A percentile compares a stretch with the other conserved stretches of the same genome.
Conservation (phyloP, 164 flowering plant genomes). For the Vitis amurensis region DNA sequence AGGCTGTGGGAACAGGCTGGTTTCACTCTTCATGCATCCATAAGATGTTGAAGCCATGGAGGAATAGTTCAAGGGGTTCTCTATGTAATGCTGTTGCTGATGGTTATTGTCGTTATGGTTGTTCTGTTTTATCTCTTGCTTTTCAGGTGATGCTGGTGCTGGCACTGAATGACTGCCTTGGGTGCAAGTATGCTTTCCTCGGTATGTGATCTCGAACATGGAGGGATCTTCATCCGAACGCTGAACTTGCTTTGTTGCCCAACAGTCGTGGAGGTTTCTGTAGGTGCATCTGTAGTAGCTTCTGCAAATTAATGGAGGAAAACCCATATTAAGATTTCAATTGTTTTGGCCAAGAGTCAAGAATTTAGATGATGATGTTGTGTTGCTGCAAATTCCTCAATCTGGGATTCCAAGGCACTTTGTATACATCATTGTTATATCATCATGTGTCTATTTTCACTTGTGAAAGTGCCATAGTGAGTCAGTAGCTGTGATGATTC, state of each 20-base stretch:
- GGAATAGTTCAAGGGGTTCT: conserved; percentile 27
- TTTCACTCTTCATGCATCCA: conserved; percentile 20
- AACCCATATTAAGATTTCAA: conserved; percentile 2
- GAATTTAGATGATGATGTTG: no score
- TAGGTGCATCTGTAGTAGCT: conserved; percentile 94
- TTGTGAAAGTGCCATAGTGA: no score
- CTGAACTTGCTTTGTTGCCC: conserved; percentile 94
- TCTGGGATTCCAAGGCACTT: no score
- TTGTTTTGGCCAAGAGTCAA: no score
- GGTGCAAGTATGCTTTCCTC: conserved; percentile 71
- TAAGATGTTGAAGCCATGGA: conserved; percentile 34
- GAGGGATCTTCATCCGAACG: conserved; percentile 80
- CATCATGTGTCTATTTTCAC: no score
- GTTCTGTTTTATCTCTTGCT: conserved; percentile 25
- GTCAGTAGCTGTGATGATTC: background rate
- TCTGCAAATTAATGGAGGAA: conserved; percentile 43
- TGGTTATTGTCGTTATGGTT: conserved; percentile 1
- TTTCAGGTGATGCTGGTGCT: conserved; percentile 39
- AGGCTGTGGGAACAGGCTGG: conserved; percentile 6
- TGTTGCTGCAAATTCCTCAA: no score
- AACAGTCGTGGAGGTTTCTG: conserved; percentile 61
- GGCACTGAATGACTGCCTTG: conserved; percentile 25
- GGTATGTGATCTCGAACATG: conserved; percentile 70
- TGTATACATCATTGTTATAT: no score
- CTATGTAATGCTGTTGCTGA: conserved; percentile 18